These are phyloP conservation scores for Fraxinus albicans DNA, from an alignment of 305 asterid species.

Conservation along the genomic window DNA sequence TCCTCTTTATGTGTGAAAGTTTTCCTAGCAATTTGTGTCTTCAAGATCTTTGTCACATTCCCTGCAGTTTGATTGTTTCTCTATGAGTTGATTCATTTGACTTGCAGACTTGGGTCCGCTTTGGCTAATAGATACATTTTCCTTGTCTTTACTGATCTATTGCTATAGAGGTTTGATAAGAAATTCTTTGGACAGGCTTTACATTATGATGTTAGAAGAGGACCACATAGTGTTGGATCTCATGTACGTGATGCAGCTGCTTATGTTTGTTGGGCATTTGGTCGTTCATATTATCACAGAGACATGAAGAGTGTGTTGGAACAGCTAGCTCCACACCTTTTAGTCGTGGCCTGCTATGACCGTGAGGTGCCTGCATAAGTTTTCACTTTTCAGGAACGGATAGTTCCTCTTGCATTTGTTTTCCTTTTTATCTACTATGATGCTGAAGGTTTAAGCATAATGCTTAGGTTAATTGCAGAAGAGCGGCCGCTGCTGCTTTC, in stretches of 20 bases:
- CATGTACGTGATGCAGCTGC: slow-evolving; percentile 99
- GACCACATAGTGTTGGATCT: slow-evolving; percentile 99
- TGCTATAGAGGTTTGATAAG: slow-evolving; percentile 16
- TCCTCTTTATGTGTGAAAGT: neutral
- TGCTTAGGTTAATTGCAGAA: slow-evolving; percentile 93
- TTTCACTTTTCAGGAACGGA: slow-evolving; percentile 9
- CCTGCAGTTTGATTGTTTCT: neutral
- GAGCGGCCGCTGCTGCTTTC: slow-evolving; percentile 99
- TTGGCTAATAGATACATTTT: neutral
- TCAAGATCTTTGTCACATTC: neutral
- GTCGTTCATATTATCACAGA: slow-evolving; percentile 79
- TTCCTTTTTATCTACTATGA: slow-evolving; percentile 23
- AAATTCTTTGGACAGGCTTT: slow-evolving; percentile 59
- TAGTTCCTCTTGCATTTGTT: slow-evolving; percentile 18
- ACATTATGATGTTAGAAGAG: slow-evolving; percentile 96
- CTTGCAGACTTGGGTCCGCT: neutral
- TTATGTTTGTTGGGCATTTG: slow-evolving; percentile 99
- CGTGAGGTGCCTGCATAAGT: slow-evolving; percentile 71
- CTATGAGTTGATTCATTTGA: neutral
- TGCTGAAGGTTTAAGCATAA: slow-evolving; percentile 33
- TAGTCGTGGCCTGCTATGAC: slow-evolving; percentile 91
- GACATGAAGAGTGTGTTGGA: slow-evolving; percentile 86
- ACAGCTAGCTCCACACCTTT: slow-evolving; percentile 88
- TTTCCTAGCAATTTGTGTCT: neutral
- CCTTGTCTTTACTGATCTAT: slow-evolving; percentile 7